Evolutionary conservation across 2,329 filamentous ascomycete genomes (phyloP).

Genomic region (Diaporthe sp.): DNA sequence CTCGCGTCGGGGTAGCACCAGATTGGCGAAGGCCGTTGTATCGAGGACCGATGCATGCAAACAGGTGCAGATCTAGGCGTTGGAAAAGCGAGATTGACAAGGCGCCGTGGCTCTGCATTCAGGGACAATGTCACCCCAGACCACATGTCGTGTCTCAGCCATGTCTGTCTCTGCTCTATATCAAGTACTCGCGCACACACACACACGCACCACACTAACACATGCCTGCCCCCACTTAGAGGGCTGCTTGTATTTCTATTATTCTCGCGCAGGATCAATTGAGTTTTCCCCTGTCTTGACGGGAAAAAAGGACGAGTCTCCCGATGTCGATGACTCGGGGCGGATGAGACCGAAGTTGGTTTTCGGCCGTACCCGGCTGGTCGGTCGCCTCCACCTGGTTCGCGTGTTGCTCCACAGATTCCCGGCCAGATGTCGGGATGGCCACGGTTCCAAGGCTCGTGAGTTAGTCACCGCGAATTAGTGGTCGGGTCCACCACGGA

Average conservation of each 20-base stretch:
- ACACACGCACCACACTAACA: background rate
- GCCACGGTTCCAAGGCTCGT: conserved; percentile 23
- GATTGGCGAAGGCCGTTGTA: conserved; percentile 38
- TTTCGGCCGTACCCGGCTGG: conserved; percentile 32
- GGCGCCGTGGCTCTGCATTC: conserved; percentile 32
- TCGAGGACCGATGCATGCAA: background rate
- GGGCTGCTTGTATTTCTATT: background rate
- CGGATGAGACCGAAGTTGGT: conserved; percentile 14
- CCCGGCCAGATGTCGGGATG: conserved; percentile 21
- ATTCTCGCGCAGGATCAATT: conserved; percentile 3
- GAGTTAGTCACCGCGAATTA: conserved; percentile 1
- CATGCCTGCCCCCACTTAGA: background rate
- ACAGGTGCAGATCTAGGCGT: conserved; percentile 44
- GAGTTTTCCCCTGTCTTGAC: background rate
- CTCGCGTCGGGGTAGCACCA: conserved; percentile 31
- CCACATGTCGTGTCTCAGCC: conserved; percentile 33
- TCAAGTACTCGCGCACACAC: background rate
- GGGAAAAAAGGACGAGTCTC: background rate
- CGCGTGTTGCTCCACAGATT: conserved; percentile 20
- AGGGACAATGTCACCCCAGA: conserved; percentile 6
- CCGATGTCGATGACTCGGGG: conserved; percentile 26
- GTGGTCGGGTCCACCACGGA: conserved; percentile 18
- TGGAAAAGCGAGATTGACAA: conserved; percentile 40
- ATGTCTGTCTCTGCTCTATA: conserved; percentile 13
- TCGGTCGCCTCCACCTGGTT: conserved; percentile 31